Conservation (phyloP, 2,329 filamentous ascomycete genomes). For the Ceratocystis cacaofunesta region DNA sequence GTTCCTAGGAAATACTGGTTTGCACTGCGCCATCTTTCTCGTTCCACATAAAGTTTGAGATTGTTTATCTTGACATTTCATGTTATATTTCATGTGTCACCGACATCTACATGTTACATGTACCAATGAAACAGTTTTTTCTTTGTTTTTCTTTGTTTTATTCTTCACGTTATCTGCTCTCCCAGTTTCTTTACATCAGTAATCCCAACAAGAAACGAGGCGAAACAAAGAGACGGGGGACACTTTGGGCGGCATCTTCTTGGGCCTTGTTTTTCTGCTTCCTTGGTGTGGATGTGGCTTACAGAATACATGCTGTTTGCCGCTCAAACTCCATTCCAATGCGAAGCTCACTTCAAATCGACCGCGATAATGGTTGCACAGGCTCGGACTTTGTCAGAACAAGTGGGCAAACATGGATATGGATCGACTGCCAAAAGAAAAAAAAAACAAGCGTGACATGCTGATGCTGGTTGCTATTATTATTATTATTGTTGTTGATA, state of each 20-base stretch:
- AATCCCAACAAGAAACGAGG: no score
- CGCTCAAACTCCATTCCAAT: background rate
- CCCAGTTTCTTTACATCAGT: no score
- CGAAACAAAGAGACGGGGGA: no score
- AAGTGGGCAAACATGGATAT: constrained; percentile 3
- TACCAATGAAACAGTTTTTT: no score
- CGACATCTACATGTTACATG: background rate
- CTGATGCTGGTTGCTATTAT: background rate
- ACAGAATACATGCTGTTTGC: background rate
- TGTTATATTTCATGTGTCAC: background rate
- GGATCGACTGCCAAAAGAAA: constrained; percentile 3
- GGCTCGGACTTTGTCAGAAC: background rate
- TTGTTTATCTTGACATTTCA: background rate
- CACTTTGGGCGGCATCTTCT: no score
- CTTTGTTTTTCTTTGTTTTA: no score
- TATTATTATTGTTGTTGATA: background rate
- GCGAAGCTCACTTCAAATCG: no score
- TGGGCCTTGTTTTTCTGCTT: no score
- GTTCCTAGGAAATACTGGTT: no score
- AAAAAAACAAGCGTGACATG: background rate
- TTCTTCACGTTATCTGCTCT: no score
- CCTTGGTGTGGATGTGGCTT: background rate
- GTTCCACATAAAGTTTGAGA: no score
- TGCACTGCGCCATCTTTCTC: no score
- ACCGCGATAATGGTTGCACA: background rate